phyloP scores from a whole-genome alignment of 73 alveolate genomes.

The Paramecium biaurelia region DNA sequence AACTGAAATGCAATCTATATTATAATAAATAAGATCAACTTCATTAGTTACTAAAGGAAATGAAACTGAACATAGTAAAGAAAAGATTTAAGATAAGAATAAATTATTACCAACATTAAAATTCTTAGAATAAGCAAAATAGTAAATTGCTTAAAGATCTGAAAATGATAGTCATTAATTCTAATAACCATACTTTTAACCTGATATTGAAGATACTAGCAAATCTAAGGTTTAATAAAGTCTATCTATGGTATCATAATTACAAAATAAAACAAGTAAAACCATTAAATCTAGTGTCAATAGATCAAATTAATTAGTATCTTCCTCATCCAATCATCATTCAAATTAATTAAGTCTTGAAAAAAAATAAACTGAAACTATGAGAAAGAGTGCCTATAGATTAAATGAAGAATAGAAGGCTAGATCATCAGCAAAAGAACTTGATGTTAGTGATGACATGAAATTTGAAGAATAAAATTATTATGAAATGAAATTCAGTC shows the following conservation, averaged over 20 bases:
- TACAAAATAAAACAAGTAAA: neutral
- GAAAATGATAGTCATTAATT: neutral
- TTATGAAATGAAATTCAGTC: constrained; percentile 5
- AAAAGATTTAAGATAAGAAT: neutral
- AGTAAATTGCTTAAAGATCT: neutral
- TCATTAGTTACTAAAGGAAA: neutral
- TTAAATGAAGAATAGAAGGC: neutral
- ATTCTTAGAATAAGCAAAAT: neutral
- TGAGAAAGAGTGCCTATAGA: neutral
- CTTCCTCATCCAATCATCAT: neutral
- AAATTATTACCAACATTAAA: neutral
- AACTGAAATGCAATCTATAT: constrained; percentile 40
- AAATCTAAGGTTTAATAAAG: neutral
- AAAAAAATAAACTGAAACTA: neutral
- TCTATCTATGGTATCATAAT: neutral
- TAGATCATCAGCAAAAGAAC: neutral
- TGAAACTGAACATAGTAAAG: neutral
- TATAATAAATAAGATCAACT: neutral
- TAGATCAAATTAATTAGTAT: neutral
- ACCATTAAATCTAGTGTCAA: neutral
- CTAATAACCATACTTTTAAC: neutral
- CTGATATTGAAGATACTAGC: neutral
- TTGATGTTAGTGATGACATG: neutral
- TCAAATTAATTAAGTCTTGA: neutral
- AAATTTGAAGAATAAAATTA: neutral